A percentile compares a stretch with the other conserved stretches of the same genome.
Conservation (phyloP, 805 yeast species). For the Ogataea methylovora region DNA sequence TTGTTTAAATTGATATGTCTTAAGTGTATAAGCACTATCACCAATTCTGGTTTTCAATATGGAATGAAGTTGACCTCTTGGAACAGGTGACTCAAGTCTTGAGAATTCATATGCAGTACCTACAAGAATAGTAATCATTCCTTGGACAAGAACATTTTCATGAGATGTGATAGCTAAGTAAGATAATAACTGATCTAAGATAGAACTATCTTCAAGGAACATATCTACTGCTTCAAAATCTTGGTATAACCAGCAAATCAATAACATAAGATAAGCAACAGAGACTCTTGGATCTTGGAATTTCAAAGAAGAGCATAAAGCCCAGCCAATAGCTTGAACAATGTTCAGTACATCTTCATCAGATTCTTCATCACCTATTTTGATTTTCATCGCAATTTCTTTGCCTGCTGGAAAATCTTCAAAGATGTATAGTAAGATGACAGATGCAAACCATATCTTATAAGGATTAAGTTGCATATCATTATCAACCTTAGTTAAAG, state of each 20-base stretch:
- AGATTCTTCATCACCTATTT: constrained; percentile 47
- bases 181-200: constrained; percentile 60
- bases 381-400: constrained; percentile 38
- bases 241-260: constrained; percentile 73
- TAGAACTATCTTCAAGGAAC: constrained; percentile 60
- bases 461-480: constrained; percentile 76
- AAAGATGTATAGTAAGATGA: constrained; percentile 55
- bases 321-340: constrained; percentile 72
- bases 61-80: constrained; percentile 53
- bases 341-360: constrained; percentile 67
- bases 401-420: constrained; percentile 45
- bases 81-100: constrained; percentile 49
- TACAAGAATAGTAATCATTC: constrained; percentile 61
- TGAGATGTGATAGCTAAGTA: constrained; percentile 43
- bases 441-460: constrained; percentile 74
- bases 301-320: constrained; percentile 57
- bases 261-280: constrained; percentile 67
- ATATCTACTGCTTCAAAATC: constrained; percentile 68
- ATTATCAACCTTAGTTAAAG: constrained; percentile 70
- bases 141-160: constrained; percentile 43
- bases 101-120: constrained; percentile 80
- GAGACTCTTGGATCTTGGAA: constrained; percentile 66
- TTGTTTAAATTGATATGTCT: constrained; percentile 67
- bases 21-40: constrained; percentile 66
- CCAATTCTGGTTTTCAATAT: constrained; percentile 71